Evolutionary conservation across 2,329 filamentous ascomycete species (phyloP), one percentile per base, ranked within the genome.

Genomic region (Phaeosphaeria sp.): DNA sequence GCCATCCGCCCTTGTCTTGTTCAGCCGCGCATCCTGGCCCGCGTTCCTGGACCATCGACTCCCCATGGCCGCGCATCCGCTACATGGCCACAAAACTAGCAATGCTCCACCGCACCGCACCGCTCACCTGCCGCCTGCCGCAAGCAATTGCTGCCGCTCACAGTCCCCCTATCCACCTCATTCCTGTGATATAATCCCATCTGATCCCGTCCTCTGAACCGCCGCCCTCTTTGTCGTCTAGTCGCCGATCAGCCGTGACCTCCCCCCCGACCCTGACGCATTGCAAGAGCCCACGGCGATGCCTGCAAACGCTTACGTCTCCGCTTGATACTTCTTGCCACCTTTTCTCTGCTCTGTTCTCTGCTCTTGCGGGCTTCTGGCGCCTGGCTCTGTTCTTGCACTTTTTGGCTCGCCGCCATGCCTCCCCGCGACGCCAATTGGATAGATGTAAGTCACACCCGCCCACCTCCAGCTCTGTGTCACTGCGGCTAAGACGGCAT

Each of bases 371-470:
- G n/a, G 5, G 30, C 30, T 36, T 11, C 13, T 36, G 30, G 30
- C 30, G 6, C 13, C 30, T 36, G 30, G 30, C 30, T 36, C 30
- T 36, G 13, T 36, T 36, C 30, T 36, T 36, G 6, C 30, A 13
- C 13, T 3, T 36, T 36, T 13, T 36, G 3, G 9, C 30, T 36
- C 30, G 25, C 20, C 60, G 67, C 58, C 9, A 76, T 76, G 74
- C 55, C 74, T 55, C 74, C 73, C 20, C 73, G 74, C 63, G 73
- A 77, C 59, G 74, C 74, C 59, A 77, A 77, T 64, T 77, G 74
- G 74, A 71, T 77, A 63, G 74, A 77, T 65, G 74, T 72, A 68
- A 69, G 73, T 66, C 53, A 48, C 62, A 54, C 56, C 49, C 55
- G 50, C 50, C 21, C 20, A 15, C 49, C 27, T 20, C 42, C 39